Conservation (phyloP, 2,329 filamentous ascomycete species). For the Exophiala viscosa region DNA sequence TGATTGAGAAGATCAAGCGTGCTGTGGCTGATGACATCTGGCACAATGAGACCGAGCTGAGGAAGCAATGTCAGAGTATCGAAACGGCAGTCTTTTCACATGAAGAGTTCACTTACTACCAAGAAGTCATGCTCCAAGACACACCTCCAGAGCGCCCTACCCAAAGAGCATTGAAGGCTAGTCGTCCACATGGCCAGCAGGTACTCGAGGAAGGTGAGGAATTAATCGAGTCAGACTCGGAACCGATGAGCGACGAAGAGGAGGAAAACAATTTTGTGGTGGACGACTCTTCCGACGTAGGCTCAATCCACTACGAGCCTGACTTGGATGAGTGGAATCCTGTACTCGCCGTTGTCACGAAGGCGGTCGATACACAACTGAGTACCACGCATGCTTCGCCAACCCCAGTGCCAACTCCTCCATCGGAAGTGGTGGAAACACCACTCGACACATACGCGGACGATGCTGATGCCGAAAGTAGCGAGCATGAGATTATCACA, state of each 20-base stretch:
- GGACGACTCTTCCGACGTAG: conserved; percentile 27
- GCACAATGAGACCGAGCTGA: conserved; percentile 51
- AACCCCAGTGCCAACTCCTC: no score
- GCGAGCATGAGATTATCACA: conserved; percentile 20
- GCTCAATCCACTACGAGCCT: conserved; percentile 17
- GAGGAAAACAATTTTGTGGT: conserved; percentile 50
- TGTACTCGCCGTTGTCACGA: conserved; percentile 1
- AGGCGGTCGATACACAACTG: not conserved
- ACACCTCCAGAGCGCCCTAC: conserved; percentile 31
- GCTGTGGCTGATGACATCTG: conserved; percentile 55
- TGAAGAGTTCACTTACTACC: conserved; percentile 43
- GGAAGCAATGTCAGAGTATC: conserved; percentile 55
- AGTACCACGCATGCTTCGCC: no score
- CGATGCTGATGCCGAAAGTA: conserved; percentile 22
- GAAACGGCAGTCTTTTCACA: conserved; percentile 63
- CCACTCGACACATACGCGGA: conserved; percentile 5
- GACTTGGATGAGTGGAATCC: conserved; percentile 18
- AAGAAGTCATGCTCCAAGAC: conserved; percentile 37
- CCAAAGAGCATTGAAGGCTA: conserved; percentile 7
- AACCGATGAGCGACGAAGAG: conserved; percentile 38
- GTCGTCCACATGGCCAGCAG: not conserved
- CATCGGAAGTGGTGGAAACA: not conserved
- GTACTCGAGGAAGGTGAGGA: conserved; percentile 47
- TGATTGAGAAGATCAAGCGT: conserved; percentile 54
- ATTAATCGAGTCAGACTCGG: conserved; percentile 35